phyloP scores from a whole-genome alignment of 164 flowering plant species.

The Liquidambar formosana region DNA sequence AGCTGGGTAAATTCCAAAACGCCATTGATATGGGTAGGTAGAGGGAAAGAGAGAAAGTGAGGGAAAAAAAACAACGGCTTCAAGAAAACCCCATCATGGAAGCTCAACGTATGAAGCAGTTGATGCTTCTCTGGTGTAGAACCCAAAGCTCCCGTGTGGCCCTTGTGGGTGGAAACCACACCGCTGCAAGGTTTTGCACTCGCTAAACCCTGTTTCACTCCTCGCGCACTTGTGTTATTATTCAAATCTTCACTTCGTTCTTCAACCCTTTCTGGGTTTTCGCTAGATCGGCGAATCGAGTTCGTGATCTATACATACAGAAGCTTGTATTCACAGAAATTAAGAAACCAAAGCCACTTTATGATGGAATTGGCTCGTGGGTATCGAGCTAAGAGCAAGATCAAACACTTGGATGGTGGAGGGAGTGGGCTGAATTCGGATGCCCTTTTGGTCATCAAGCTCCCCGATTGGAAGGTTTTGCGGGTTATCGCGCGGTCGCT shows the following conservation, averaged over 20 bases:
- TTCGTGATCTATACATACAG: too few relatives aligned
- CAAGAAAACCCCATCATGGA: slow-evolving; percentile 48
- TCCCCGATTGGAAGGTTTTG: slow-evolving; percentile 37
- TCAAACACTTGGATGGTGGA: slow-evolving; percentile 9
- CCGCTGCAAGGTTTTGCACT: slow-evolving; percentile 87
- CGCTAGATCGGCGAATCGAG: too few relatives aligned
- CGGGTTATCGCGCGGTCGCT: slow-evolving; percentile 48
- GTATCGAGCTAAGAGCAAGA: slow-evolving; percentile 10
- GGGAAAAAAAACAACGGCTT: not conserved
- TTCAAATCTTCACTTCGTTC: not conserved
- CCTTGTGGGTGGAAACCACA: slow-evolving; percentile 98
- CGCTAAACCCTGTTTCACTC: slow-evolving; percentile 43
- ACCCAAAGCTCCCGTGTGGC: slow-evolving; percentile 50
- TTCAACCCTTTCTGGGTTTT: too few relatives aligned
- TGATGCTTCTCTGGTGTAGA: slow-evolving; percentile 56
- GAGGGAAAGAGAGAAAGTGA: not conserved
- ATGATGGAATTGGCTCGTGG: slow-evolving; percentile 22
- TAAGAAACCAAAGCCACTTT: not conserved
- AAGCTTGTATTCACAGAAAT: too few relatives aligned
- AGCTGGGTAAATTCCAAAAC: not conserved
- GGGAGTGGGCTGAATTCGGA: slow-evolving; percentile 13
- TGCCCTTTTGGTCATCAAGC: slow-evolving; percentile 34
- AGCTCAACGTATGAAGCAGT: slow-evolving; percentile 45
- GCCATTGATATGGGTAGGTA: slow-evolving; percentile 1
- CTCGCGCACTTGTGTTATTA: not conserved